Conservation (phyloP, 306 rosid species). For the Acacia confusa region DNA sequence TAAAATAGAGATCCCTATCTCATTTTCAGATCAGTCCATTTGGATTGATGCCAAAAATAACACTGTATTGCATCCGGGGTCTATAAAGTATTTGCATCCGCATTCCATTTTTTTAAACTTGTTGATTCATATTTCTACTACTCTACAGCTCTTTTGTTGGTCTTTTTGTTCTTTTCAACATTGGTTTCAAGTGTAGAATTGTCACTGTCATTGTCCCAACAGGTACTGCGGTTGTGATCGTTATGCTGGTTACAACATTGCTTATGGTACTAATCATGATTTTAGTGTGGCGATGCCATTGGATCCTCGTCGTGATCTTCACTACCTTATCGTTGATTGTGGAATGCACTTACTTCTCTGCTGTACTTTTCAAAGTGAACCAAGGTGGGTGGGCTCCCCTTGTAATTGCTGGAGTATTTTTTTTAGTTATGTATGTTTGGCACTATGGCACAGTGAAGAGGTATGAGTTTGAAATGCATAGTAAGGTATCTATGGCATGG, state of each 20-base stretch:
- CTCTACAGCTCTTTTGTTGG: background rate
- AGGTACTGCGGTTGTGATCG: constrained; percentile 92
- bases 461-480: constrained; percentile 83
- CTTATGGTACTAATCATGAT: constrained; percentile 90
- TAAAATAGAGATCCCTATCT: background rate
- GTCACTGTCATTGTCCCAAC: constrained; percentile 37
- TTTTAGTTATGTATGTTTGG: constrained; percentile 84
- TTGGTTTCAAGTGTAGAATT: constrained; percentile 23
- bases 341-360: constrained; percentile 82
- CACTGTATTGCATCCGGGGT: background rate
- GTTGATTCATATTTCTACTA: background rate
- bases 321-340: constrained; percentile 66
- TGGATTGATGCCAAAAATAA: background rate
- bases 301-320: constrained; percentile 75
- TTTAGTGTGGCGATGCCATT: constrained; percentile 93
- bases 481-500: constrained; percentile 98
- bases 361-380: constrained; percentile 78
- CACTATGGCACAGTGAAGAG: constrained; percentile 84
- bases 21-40: background rate
- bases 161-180: constrained; percentile 1
- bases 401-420: constrained; percentile 74
- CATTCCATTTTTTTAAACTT: background rate
- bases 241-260: constrained; percentile 84
- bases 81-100: background rate
- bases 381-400: constrained; percentile 99